These are phyloP conservation scores for Fusarium pseudograminearum DNA, from an alignment of 2,329 filamentous ascomycete genomes.

Conservation along the genomic window DNA sequence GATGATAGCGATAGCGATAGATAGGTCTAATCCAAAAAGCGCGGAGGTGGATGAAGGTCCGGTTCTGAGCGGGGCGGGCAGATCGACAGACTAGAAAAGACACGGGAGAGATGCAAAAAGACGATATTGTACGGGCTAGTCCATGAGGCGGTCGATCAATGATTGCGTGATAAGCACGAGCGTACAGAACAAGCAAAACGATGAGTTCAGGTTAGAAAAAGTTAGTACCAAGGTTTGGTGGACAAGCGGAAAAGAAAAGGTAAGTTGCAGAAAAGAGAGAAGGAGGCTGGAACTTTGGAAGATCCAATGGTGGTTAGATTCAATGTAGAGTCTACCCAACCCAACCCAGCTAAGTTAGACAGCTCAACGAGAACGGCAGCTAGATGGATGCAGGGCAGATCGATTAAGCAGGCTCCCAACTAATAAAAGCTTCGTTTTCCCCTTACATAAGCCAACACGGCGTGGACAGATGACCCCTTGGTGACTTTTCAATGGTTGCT, in stretches of 20 bases:
- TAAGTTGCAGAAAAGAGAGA: slow-evolving; percentile 2
- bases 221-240: not conserved
- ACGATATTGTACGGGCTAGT: slow-evolving; percentile 26
- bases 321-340: slow-evolving; percentile 25
- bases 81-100: slow-evolving; percentile 27
- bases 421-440: slow-evolving; percentile 10
- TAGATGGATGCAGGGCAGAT: slow-evolving; percentile 47
- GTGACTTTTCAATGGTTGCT: slow-evolving; percentile 38
- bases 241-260: slow-evolving; percentile 15
- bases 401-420: slow-evolving; percentile 36
- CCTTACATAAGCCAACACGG: slow-evolving; percentile 21
- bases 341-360: slow-evolving; percentile 32
- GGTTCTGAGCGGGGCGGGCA: slow-evolving; percentile 39
- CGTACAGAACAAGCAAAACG: slow-evolving; percentile 4
- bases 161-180: slow-evolving; percentile 18
- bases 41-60: slow-evolving; percentile 40
- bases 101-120: slow-evolving; percentile 15
- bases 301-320: slow-evolving; percentile 11
- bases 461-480: slow-evolving; percentile 6
- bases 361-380: slow-evolving; percentile 25
- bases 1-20: slow-evolving; percentile 25
- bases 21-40: slow-evolving; percentile 17
- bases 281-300: slow-evolving; percentile 1
- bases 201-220: not conserved
- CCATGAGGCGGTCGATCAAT: slow-evolving; percentile 19